Evolutionary conservation across 2,329 filamentous ascomycete genomes (phyloP), one percentile per base, ranked within the genome.

Genomic region (Colletotrichum brevisporum): DNA sequence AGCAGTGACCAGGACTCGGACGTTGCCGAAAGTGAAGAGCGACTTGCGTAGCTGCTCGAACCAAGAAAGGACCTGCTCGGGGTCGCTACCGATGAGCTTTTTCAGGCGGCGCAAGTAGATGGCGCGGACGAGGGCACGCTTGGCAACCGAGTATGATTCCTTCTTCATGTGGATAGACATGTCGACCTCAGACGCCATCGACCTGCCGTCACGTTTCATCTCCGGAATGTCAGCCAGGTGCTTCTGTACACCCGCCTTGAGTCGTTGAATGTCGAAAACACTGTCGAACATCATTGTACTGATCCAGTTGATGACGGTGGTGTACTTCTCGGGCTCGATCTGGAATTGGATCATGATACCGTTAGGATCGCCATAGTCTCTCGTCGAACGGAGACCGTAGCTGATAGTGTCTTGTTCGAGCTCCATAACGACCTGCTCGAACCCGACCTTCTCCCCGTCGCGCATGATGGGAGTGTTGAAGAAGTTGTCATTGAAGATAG

Each of bases 181-280:
- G 74, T 96, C 89, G 66, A 91, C 85, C 71, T 90, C 89, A 63
- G 82, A 83, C 4, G 88, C 83, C 90, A 91, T 91, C 50, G 83
- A 83, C 65, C 91, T 89, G 1, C 96, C 96, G 74, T 92, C 93
- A 50, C 96, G 93, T 84, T 98, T 99, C 60, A 91, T 86, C 76
- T 98, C 94, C 0, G 96, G 96, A 18, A 99, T 92, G 74, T 98
- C 95, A 3, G 95, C 94, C 18, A 98, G 86, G 53, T 97, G 89
- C 79, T 97, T 97, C 67, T 91, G 90, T 16, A 97, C 83, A 24
- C 86, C 83, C 71, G 93, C 88, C 73, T 86, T 87, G 58, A 92
- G 83, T 26, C 90, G 84, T 56, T 84, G 82, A 3, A 91, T 86
- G 75, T 98, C 95, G 75, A 98, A 97, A 59, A 98, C 86, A 47